Evolutionary conservation across 345 rosid species (phyloP), one percentile per base, ranked within the genome.

Genomic region (Brassica rapa): DNA sequence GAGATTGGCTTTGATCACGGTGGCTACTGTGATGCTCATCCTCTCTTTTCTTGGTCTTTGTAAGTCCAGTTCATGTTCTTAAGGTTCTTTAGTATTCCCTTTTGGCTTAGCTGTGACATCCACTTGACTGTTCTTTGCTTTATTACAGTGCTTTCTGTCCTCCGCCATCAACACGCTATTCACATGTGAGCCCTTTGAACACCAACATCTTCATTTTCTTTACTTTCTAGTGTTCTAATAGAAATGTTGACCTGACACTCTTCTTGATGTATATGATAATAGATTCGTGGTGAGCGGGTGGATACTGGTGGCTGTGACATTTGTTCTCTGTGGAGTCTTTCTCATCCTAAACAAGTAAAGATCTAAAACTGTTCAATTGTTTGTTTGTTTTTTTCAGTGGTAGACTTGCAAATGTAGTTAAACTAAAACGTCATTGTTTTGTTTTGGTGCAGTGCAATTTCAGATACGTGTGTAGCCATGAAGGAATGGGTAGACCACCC

Each of bases 401-500:
- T 33, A 33, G 16, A 24, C 61, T 9, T 10, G 19, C 59, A 19
- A 32, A 67, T 55, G 1, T 37, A 70, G 43, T 30, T n/a, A 7
- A 7, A 27, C 1, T 19, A 49, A 35, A 67, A 23, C 32, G 33
- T 57, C 68, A 21, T 3, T 57, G 33, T 41, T 70, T 43, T 71
- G 15, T 35, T 72, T 1, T 51, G 80, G 79, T 66, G 24, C 85
- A 95, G 98, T 82, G 89, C 92, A 70, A 90, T 90, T 53, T 74
- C 99, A 3, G 98, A 95, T 75, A 88, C 96, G 7, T 95, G 99
- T 71, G 64, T 89, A 83, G 98, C 97, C 64, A 93, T 95, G 99
- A 88, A 87, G 61, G 94, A 93, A 78, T 95, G 98, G 98, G 98
- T 89, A 12, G 94, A 89, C 72, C 79, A 95, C 83, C 98, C 97